Percentiles rank a stretch among this genome's conserved stretches.
Conservation (phyloP, 2,329 filamentous ascomycete species). For the Aspergillus ruber region DNA sequence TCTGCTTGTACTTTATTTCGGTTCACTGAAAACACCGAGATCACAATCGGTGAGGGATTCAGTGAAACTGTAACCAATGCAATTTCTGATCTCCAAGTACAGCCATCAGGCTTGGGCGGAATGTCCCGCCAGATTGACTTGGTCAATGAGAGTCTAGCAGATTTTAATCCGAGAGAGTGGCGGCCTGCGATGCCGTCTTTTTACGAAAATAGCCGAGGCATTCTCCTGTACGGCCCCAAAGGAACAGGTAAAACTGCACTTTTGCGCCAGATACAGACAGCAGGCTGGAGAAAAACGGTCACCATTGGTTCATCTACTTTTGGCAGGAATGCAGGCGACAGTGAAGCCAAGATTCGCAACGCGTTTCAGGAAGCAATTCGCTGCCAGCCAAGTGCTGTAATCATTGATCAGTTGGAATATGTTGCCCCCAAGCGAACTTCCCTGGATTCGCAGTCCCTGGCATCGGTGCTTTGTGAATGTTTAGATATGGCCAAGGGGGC, state of each 20-base stretch:
- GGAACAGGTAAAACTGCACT: constrained; percentile 81
- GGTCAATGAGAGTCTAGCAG: constrained; percentile 61
- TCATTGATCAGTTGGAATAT: constrained; percentile 71
- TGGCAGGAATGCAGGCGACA: constrained; percentile 33
- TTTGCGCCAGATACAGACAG: constrained; percentile 59
- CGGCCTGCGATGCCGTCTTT: constrained; percentile 34
- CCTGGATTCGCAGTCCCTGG: constrained; percentile 34
- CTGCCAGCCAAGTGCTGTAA: constrained; percentile 66
- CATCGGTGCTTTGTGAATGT: constrained; percentile 35
- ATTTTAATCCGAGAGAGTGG: constrained; percentile 41
- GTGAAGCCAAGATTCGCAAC: constrained; percentile 55
- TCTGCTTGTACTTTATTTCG: constrained; percentile 27
- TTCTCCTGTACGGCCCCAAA: constrained; percentile 72
- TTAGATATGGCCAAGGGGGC: constrained; percentile 37
- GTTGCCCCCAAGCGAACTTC: constrained; percentile 57
- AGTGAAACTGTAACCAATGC: constrained; percentile 10
- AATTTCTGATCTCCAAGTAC: constrained; percentile 23
- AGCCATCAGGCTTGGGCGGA: constrained; percentile 56
- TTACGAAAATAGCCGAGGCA: constrained; percentile 46
- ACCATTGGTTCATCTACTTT: constrained; percentile 32
- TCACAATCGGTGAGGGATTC: constrained; percentile 24
- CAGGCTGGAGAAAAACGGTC: constrained; percentile 65
- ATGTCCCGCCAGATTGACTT: constrained; percentile 56
- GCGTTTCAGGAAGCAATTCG: constrained; percentile 63
- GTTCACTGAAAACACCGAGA: constrained; percentile 27